A percentile compares a stretch with the other conserved stretches of the same genome.
Evolutionary conservation across 768 basidiomycete species (phyloP).

Genomic region (Boletus subcaerulescens): DNA sequence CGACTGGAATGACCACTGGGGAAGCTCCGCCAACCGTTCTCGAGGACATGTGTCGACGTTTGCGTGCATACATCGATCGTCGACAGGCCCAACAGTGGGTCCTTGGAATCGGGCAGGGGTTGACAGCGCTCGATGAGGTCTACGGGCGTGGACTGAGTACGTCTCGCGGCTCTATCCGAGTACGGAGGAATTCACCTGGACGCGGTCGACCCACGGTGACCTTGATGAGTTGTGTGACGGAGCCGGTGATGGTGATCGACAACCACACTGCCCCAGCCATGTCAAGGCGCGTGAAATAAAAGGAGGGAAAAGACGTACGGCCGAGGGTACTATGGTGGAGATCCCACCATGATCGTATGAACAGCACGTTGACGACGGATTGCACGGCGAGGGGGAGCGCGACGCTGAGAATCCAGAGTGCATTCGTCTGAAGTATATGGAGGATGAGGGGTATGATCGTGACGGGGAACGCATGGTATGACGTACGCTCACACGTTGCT

Average conservation of each 20-base stretch:
- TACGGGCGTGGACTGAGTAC: background rate
- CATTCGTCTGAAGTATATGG: conserved; percentile 27
- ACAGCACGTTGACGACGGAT: conserved; percentile 61
- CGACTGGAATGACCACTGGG: conserved; percentile 88
- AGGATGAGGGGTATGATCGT: background rate
- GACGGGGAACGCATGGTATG: conserved; percentile 17
- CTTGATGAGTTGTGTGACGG: conserved; percentile 81
- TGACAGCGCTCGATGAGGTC: conserved; percentile 48
- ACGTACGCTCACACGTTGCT: conserved; percentile 61
- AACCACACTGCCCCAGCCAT: conserved; percentile 50
- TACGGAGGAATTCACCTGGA: conserved; percentile 49
- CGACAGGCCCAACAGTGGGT: conserved; percentile 71
- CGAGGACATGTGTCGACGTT: conserved; percentile 49
- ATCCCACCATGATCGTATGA: conserved; percentile 84
- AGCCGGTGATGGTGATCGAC: conserved; percentile 67
- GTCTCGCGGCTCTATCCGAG: background rate
- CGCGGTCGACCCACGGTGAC: conserved; percentile 85
- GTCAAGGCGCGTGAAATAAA: too few species aligned
- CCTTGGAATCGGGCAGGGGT: conserved; percentile 57
- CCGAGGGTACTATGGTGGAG: conserved; percentile 61
- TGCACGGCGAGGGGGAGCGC: conserved; percentile 69
- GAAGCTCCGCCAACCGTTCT: conserved; percentile 89
- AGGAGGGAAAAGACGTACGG: conserved; percentile 11
- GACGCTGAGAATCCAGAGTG: conserved; percentile 40
- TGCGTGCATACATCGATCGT: conserved; percentile 76